These are phyloP conservation scores for Patellifolia procumbens DNA, from an alignment of 179 eudicot species.

Conservation along the genomic window DNA sequence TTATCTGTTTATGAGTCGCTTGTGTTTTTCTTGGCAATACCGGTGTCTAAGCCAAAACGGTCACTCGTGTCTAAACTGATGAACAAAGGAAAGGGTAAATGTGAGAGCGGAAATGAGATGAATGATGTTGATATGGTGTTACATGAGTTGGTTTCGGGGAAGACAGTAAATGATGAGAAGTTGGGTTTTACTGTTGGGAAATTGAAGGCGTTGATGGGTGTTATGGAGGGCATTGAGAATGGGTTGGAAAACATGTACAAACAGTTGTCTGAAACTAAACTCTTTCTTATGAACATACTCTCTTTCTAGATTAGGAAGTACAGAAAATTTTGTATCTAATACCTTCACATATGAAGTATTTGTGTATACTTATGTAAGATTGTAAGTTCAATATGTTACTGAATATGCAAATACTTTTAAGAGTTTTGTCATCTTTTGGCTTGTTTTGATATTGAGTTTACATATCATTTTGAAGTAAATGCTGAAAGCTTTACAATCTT, in stretches of 20 bases:
- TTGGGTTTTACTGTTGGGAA: constrained; percentile 5
- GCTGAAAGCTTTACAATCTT: too few relatives aligned
- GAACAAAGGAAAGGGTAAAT: constrained; percentile 1
- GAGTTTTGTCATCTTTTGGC: neutral
- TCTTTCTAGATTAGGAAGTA: constrained; percentile 16
- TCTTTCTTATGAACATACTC: constrained; percentile 17
- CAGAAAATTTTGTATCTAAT: neutral
- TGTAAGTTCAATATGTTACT: neutral
- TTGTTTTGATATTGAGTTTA: too few relatives aligned
- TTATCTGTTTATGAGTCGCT: constrained; percentile 33
- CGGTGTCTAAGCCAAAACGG: constrained; percentile 32
- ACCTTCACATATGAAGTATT: neutral
- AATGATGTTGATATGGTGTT: constrained; percentile 20
- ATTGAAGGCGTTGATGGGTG: constrained; percentile 17
- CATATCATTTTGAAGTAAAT: too few relatives aligned
- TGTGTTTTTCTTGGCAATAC: constrained; percentile 32
- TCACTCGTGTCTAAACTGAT: constrained; percentile 25
- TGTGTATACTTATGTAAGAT: neutral
- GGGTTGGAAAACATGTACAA: constrained; percentile 27
- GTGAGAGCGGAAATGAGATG: constrained; percentile 16
- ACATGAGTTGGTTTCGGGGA: constrained; percentile 16
- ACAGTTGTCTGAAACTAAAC: constrained; percentile 25
- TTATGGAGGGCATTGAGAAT: constrained; percentile 11
- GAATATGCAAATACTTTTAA: neutral
- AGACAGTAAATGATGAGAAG: neutral